Percentiles rank a stretch among this genome's conserved stretches.
Conservation (phyloP, 2,329 filamentous ascomycete species). For the Scleromitrula shiraiana region DNA sequence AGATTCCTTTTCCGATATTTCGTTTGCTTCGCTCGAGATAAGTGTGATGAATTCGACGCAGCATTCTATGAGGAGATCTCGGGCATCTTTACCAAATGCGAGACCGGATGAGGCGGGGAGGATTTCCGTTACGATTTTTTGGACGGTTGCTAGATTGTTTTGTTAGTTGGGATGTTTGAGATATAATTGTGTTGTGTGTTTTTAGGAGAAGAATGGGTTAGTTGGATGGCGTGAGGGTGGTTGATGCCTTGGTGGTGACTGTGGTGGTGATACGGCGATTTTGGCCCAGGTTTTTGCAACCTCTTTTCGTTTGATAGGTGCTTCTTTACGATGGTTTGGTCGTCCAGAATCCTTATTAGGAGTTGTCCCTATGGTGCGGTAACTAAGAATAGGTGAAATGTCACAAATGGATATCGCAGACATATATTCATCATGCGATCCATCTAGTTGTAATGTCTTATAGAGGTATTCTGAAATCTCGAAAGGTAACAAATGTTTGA, state of each 20-base stretch:
- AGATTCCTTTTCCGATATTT: constrained; percentile 96
- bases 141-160: constrained; percentile 49
- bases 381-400: neutral
- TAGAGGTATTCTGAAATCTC: constrained; percentile 6
- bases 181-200: too few relatives aligned
- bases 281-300: too few relatives aligned
- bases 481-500: constrained; percentile 4
- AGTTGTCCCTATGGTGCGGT: neutral
- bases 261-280: neutral
- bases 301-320: too few relatives aligned
- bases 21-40: constrained; percentile 96
- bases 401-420: neutral
- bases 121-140: constrained; percentile 90
- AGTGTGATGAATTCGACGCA: constrained; percentile 99
- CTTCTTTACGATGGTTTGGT: too few relatives aligned
- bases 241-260: neutral
- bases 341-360: too few relatives aligned
- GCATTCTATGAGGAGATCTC: constrained; percentile 93
- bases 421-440: neutral
- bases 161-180: neutral
- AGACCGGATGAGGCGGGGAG: constrained; percentile 68
- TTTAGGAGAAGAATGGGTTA: neutral
- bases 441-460: neutral
- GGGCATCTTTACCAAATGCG: constrained; percentile 88
- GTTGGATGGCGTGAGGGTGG: neutral